A percentile compares a stretch with the other conserved stretches of the same genome.
These are phyloP conservation scores for Aspergillus spinulosporus DNA, from an alignment of 2,329 filamentous ascomycete genomes.

Conservation along the genomic window DNA sequence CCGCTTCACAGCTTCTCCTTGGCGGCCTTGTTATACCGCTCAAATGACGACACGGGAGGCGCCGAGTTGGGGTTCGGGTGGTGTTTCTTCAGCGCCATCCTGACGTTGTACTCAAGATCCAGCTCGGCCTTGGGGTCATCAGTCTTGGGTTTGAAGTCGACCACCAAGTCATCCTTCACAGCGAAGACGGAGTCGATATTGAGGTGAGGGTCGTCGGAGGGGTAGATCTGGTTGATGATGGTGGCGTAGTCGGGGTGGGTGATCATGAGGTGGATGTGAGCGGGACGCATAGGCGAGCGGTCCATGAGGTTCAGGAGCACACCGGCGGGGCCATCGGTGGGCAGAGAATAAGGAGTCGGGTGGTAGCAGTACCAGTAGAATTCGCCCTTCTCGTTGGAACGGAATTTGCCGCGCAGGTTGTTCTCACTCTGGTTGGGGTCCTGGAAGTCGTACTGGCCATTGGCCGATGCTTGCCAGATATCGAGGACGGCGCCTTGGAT, in stretches of 20 bases:
- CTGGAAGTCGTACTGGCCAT: constrained; percentile 75
- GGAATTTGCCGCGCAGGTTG: constrained; percentile 77
- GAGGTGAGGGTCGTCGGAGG: constrained; percentile 59
- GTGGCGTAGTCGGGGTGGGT: constrained; percentile 58
- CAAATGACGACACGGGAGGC: constrained; percentile 40
- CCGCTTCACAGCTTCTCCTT: constrained; percentile 17
- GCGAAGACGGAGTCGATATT: constrained; percentile 62
- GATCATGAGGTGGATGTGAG: constrained; percentile 61
- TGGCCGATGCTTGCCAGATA: constrained; percentile 75
- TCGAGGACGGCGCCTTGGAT: constrained; percentile 70
- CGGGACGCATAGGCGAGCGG: constrained; percentile 61
- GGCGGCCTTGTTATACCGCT: constrained; percentile 34
- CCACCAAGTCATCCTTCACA: constrained; percentile 61
- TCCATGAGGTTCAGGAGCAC: constrained; percentile 56
- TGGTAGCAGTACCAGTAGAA: constrained; percentile 72
- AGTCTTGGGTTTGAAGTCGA: constrained; percentile 57
- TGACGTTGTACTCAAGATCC: constrained; percentile 64
- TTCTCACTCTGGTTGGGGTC: constrained; percentile 71
- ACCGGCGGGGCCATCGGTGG: constrained; percentile 61
- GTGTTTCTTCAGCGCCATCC: constrained; percentile 50
- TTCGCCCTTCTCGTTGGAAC: constrained; percentile 66
- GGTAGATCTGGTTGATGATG: constrained; percentile 60
- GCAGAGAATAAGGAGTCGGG: constrained; percentile 71
- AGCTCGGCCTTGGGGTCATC: constrained; percentile 55
- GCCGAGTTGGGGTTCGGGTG: constrained; percentile 43